Percentiles rank a stretch among this genome's conserved stretches.
phyloP scores from a whole-genome alignment of 306 rosid genomes.

The Ziziphus jujuba region DNA sequence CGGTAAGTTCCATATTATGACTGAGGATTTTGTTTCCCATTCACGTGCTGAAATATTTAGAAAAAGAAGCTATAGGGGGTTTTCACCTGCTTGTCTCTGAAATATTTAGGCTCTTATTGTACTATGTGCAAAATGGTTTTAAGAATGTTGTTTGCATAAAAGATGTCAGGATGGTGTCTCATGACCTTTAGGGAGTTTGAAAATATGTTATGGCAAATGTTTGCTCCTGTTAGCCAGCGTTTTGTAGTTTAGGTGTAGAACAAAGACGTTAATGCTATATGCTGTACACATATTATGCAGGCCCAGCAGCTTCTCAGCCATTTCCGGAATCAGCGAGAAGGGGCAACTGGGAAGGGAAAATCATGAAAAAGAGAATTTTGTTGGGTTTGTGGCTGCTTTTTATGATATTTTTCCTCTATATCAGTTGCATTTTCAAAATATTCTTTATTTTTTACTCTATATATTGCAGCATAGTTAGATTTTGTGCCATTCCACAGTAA shows the following conservation, averaged over 20 bases:
- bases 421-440: conserved; percentile 13
- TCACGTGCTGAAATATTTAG: background rate
- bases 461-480: conserved; percentile 18
- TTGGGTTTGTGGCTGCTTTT: conserved; percentile 28
- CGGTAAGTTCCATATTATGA: background rate
- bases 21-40: background rate
- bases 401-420: conserved; percentile 4
- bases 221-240: background rate
- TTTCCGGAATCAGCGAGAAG: conserved; percentile 81
- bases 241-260: background rate
- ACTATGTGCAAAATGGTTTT: too few species aligned
- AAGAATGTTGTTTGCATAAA: background rate
- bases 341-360: conserved; percentile 60
- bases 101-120: too few species aligned
- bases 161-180: background rate
- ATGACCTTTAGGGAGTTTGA: background rate
- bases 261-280: conserved; percentile 1
- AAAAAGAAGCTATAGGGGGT: too few species aligned
- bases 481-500: conserved; percentile 10
- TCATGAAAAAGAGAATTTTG: conserved; percentile 41
- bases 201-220: background rate
- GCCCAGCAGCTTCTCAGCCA: conserved; percentile 94
- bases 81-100: too few species aligned
- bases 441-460: conserved; percentile 40
- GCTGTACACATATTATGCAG: conserved; percentile 40